These are phyloP conservation scores for Achaetomiella virescens DNA, from an alignment of 495 filamentous ascomycete species.

Conservation along the genomic window DNA sequence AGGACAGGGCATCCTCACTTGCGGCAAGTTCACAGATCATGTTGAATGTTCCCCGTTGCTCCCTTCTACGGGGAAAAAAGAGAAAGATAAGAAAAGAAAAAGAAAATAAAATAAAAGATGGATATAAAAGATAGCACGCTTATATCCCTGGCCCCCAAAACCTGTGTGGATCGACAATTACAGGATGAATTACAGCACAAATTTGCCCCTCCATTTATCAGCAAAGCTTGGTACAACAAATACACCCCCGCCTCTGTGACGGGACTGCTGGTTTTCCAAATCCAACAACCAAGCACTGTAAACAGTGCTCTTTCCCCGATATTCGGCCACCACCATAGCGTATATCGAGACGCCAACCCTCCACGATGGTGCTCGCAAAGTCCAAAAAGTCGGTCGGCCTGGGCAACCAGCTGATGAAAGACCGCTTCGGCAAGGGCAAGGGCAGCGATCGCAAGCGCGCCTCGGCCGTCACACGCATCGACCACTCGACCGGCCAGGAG, in stretches of 20 bases:
- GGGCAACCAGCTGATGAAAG: constrained; percentile 79
- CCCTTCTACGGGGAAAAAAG: too few relatives aligned
- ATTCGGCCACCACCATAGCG: neutral
- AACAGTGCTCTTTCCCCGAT: neutral
- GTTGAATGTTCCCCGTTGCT: too few relatives aligned
- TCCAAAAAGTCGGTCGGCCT: constrained; percentile 92
- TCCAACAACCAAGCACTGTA: constrained; percentile 5
- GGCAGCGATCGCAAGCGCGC: constrained; percentile 56
- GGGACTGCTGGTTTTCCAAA: neutral
- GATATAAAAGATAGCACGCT: too few relatives aligned
- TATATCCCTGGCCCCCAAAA: too few relatives aligned
- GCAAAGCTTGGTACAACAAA: constrained; percentile 13
- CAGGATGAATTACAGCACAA: constrained; percentile 7
- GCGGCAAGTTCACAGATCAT: too few relatives aligned
- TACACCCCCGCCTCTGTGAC: constrained; percentile 11
- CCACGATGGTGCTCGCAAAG: constrained; percentile 83
- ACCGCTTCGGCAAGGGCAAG: constrained; percentile 86
- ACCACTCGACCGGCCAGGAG: constrained; percentile 56
- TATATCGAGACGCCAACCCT: neutral
- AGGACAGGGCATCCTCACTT: too few relatives aligned
- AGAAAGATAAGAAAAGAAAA: too few relatives aligned
- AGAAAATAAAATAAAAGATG: too few relatives aligned
- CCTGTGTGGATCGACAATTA: neutral
- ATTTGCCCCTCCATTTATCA: constrained; percentile 45
- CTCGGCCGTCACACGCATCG: constrained; percentile 55